A percentile compares a stretch with the other conserved stretches of the same genome.
Evolutionary conservation across 352 stramenopile species (phyloP).

Genomic region (Aphanomyces cochlioides): DNA sequence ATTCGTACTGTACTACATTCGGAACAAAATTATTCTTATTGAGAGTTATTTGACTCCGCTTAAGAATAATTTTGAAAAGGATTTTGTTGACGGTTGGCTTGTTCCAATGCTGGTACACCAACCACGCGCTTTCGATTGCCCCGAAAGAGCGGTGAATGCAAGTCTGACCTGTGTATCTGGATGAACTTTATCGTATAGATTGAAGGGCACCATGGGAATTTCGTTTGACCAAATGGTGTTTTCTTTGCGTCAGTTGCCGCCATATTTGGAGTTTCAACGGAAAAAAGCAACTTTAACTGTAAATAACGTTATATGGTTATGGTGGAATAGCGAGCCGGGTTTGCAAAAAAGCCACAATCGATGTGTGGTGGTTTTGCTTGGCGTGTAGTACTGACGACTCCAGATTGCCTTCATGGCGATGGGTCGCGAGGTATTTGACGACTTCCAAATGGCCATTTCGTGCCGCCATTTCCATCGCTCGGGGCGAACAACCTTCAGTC

Average conservation of each 20-base stretch:
- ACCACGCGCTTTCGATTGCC: no score
- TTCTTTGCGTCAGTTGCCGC: not conserved
- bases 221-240: not conserved
- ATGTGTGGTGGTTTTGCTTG: not conserved
- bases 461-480: conserved; percentile 13
- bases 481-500: not conserved
- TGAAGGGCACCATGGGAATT: not conserved
- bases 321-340: not conserved
- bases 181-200: no score
- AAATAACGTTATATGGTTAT: not conserved
- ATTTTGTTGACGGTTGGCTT: no score
- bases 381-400: conserved; percentile 1
- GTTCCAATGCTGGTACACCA: no score
- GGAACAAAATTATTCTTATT: no score
- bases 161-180: no score
- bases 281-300: not conserved
- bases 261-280: no score
- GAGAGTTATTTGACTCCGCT: no score
- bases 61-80: no score
- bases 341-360: conserved; percentile 9
- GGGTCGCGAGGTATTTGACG: conserved; percentile 1
- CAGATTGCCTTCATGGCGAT: conserved; percentile 9
- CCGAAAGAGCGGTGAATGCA: no score
- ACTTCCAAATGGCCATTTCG: conserved; percentile 18
- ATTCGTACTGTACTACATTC: no score